These are phyloP conservation scores for Pseudocercospora cruenta DNA, from an alignment of 2,329 filamentous ascomycete genomes.

Conservation along the genomic window DNA sequence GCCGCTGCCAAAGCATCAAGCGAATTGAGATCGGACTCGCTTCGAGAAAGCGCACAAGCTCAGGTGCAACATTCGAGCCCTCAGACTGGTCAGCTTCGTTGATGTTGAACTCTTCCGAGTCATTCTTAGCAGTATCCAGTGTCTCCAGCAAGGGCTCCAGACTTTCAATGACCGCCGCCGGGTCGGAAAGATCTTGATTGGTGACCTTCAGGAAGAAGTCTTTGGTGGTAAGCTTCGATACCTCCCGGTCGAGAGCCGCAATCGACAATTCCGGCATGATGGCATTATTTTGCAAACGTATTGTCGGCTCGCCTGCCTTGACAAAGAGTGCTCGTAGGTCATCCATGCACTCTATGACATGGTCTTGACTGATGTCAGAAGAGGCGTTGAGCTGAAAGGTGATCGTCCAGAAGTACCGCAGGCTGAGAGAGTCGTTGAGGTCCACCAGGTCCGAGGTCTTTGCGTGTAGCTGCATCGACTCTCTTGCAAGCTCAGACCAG, in stretches of 20 bases:
- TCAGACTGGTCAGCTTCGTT: constrained; percentile 2
- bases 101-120: not conserved
- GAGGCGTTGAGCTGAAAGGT: constrained; percentile 64
- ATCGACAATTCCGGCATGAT: constrained; percentile 86
- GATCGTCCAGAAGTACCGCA: constrained; percentile 70
- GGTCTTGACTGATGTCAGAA: constrained; percentile 60
- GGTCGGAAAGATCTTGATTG: constrained; percentile 77
- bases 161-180: constrained; percentile 83
- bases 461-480: constrained; percentile 52
- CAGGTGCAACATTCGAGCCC: constrained; percentile 53
- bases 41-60: constrained; percentile 83
- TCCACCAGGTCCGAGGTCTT: constrained; percentile 17
- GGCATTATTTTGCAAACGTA: constrained; percentile 77
- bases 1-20: constrained; percentile 84
- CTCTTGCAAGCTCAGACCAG: constrained; percentile 63
- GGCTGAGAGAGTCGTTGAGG: constrained; percentile 48
- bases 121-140: constrained; percentile 39
- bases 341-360: constrained; percentile 64
- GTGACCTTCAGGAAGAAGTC: constrained; percentile 94
- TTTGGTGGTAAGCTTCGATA: constrained; percentile 90
- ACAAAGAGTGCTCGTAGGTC: constrained; percentile 62
- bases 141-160: constrained; percentile 87
- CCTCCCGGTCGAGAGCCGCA: constrained; percentile 83
- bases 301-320: constrained; percentile 52
- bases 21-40: constrained; percentile 80